Percentiles rank a stretch among this genome's conserved stretches.
Evolutionary conservation across 1,139 yeast genomes (phyloP).

Genomic region (Yamadazyma triangularis): DNA sequence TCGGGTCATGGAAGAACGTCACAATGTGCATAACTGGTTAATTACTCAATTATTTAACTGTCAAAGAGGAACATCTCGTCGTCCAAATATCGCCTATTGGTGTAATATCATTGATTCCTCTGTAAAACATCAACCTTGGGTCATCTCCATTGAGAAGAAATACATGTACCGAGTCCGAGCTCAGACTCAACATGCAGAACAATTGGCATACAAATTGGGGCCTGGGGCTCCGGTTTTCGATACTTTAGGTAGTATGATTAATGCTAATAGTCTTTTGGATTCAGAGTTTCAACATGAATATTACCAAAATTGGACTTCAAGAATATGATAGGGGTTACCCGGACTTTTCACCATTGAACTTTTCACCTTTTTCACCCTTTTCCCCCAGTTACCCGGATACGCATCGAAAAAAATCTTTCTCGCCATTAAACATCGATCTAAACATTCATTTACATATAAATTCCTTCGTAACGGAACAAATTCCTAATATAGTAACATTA

Average conservation of each 20-base stretch:
- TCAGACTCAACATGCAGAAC: slow-evolving; percentile 20
- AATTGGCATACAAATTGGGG: slow-evolving; percentile 29
- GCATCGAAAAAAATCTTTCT: too few relatives aligned
- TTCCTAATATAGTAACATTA: too few relatives aligned
- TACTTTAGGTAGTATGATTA: slow-evolving; percentile 33
- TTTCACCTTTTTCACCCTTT: too few relatives aligned
- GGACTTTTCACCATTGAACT: too few relatives aligned
- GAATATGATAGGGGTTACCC: background rate
- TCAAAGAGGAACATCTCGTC: slow-evolving; percentile 51
- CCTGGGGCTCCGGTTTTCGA: slow-evolving; percentile 27
- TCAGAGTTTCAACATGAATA: slow-evolving; percentile 26
- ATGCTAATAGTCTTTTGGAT: slow-evolving; percentile 26
- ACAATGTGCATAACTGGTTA: slow-evolving; percentile 47
- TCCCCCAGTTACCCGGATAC: too few relatives aligned
- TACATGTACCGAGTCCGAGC: slow-evolving; percentile 27
- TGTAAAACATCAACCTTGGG: slow-evolving; percentile 55
- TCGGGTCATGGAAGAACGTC: slow-evolving; percentile 34
- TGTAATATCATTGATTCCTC: slow-evolving; percentile 49
- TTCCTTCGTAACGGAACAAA: too few relatives aligned
- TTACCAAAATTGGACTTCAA: slow-evolving; percentile 27
- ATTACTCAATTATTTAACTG: slow-evolving; percentile 46
- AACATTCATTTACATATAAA: too few relatives aligned
- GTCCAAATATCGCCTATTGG: slow-evolving; percentile 47
- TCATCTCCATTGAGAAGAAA: slow-evolving; percentile 36
- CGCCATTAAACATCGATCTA: too few relatives aligned